Evolutionary conservation across 768 basidiomycete genomes (phyloP).

Genomic region (Agaricus blazei): DNA sequence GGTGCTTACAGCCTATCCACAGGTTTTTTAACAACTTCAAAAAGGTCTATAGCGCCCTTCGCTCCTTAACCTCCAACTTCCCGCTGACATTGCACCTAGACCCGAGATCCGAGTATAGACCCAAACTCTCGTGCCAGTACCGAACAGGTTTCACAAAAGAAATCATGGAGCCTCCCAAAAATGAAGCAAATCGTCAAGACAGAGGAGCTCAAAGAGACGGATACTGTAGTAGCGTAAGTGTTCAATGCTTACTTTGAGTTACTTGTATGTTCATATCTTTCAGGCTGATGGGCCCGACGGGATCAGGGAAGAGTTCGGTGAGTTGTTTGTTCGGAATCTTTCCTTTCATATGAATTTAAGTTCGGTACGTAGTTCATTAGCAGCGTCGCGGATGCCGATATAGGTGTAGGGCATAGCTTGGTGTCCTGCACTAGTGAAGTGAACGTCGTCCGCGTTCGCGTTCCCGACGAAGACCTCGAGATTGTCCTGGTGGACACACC

Average conservation of each 20-base stretch:
- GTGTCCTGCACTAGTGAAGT: slow-evolving; percentile 31
- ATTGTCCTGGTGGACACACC: slow-evolving; percentile 24
- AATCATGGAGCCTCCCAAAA: not conserved
- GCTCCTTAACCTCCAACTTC: no score
- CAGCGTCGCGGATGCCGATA: slow-evolving; percentile 22
- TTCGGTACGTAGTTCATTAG: slow-evolving; percentile 27
- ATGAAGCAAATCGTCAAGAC: not conserved
- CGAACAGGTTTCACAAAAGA: not conserved
- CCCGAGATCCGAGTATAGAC: not conserved
- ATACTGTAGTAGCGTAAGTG: slow-evolving; percentile 6
- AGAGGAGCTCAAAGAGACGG: slow-evolving; percentile 4
- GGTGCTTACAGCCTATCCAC: no score
- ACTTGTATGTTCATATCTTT: not conserved
- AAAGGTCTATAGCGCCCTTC: no score
- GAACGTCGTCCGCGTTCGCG: not conserved
- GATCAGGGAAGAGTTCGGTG: slow-evolving; percentile 18
- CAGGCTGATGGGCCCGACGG: slow-evolving; percentile 16
- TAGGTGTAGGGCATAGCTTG: slow-evolving; percentile 24
- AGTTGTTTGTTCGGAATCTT: not conserved
- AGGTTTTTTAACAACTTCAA: no score
- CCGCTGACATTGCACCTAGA: not conserved
- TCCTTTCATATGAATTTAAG: not conserved
- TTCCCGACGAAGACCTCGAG: not conserved
- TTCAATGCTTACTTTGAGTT: not conserved
- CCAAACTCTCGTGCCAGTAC: not conserved